Percentiles rank a stretch among this genome's conserved stretches.
These are phyloP conservation scores for Diaporthe sp. DNA, from an alignment of 2,329 filamentous ascomycete genomes.

Conservation along the genomic window DNA sequence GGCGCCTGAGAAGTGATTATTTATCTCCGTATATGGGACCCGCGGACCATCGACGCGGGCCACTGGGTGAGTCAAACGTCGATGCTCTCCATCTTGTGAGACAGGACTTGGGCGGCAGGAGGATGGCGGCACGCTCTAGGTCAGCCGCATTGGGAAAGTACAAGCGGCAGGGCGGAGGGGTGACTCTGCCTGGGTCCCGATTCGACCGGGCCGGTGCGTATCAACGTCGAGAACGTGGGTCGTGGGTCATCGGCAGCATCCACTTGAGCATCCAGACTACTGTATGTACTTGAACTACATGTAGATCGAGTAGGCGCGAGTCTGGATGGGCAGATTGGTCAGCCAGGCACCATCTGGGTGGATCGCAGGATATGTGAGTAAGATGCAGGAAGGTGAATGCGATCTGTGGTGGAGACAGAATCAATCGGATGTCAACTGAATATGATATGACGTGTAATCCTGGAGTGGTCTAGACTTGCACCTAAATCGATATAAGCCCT, in stretches of 20 bases:
- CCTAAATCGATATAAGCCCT: neutral
- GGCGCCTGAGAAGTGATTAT: neutral
- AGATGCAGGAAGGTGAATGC: neutral
- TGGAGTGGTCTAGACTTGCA: neutral
- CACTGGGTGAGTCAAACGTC: slow-evolving; percentile 22
- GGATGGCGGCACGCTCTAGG: neutral
- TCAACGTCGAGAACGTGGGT: neutral
- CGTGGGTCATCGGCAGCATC: neutral
- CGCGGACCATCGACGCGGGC: slow-evolving; percentile 6
- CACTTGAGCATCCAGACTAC: neutral
- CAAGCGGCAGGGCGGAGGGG: slow-evolving; percentile 21
- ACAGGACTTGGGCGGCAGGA: neutral
- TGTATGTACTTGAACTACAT: neutral
- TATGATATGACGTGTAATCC: neutral
- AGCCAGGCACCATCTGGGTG: neutral
- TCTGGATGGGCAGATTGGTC: neutral
- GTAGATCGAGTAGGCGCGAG: neutral
- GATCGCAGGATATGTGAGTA: neutral
- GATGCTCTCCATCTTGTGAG: neutral
- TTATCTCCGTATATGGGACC: slow-evolving; percentile 19
- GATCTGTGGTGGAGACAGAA: slow-evolving; percentile 2
- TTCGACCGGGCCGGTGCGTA: neutral
- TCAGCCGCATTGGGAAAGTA: slow-evolving; percentile 35
- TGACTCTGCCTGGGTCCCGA: neutral
- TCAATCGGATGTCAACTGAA: neutral